Percentiles rank a stretch among this genome's conserved stretches.
Conservation (phyloP, 306 rosid genomes). For the Coriaria nepalensis region DNA sequence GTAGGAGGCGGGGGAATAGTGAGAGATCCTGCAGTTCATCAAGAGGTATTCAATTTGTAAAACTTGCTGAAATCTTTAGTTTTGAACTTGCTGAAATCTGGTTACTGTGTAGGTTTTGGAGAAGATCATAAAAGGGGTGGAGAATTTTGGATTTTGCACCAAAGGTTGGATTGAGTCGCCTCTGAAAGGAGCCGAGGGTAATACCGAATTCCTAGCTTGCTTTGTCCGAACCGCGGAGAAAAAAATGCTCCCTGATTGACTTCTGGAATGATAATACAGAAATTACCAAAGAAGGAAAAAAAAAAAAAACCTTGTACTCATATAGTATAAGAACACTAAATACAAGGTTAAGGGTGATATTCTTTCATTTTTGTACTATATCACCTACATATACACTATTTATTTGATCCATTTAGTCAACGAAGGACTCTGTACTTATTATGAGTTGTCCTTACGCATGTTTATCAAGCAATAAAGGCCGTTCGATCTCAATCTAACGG, state of each 20-base stretch:
- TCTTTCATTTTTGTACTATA: too few species aligned
- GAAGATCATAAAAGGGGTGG: constrained; percentile 69
- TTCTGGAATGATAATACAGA: not conserved
- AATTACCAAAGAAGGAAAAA: too few species aligned
- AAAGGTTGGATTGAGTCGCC: constrained; percentile 88
- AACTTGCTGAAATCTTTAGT: not conserved
- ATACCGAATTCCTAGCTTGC: constrained; percentile 76
- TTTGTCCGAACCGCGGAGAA: constrained; percentile 28
- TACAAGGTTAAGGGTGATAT: too few species aligned
- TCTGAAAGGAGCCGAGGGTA: constrained; percentile 88
- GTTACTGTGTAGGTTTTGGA: constrained; percentile 51
- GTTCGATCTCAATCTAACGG: too few species aligned
- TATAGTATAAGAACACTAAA: too few species aligned
- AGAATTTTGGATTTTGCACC: constrained; percentile 60
- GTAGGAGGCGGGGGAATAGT: constrained; percentile 45
- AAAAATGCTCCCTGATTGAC: not conserved
- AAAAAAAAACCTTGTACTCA: too few species aligned
- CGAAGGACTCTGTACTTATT: too few species aligned
- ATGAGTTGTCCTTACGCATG: too few species aligned
- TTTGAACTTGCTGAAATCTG: not conserved
- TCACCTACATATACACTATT: too few species aligned
- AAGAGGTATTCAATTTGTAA: constrained; percentile 22
- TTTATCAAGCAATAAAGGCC: too few species aligned
- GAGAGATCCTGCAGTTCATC: constrained; percentile 39
- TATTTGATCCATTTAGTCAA: too few species aligned